Evolutionary conservation across 129 eudicot genomes (phyloP), one percentile per base, ranked within the genome.

Genomic region (Saposhnikovia divaricata): DNA sequence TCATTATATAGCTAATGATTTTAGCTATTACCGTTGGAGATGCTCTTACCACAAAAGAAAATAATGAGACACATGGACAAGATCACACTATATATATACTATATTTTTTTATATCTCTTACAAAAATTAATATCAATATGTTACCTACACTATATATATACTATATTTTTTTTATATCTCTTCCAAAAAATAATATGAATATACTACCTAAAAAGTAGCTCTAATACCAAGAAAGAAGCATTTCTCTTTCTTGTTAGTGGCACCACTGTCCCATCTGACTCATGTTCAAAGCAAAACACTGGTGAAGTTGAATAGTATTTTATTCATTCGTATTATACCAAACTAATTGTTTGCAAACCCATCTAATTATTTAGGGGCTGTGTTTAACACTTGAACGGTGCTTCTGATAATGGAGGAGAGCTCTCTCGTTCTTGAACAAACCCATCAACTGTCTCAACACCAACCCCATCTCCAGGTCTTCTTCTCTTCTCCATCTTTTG

Each of bases 371-470:
- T 19, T 25, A 4, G 27, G 78, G 57, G 42, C 13, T 74, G 27
- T 46, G 28, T n/a, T n/a, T 46, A 23, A 72, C 23, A 34, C 5
- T 6, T 31, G 39, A 38, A 42, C 50, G 10, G 18, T 38, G 77
- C 1, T 74, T 7, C 27, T 46, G 61, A 43, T n/a, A 75, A 75
- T 75, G 78, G 78, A 74, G 61, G 59, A 75, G 78, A 75, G 51
- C 38, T 27, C 78, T n/a, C 61, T 46, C 46, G 78, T 46, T 25
- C 21, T 21, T 46, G 25, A 45, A 75, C 78, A 74, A 43, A 13
- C 55, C 38, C 77, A 74, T 74, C 77, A 74, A n/a, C 77, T 27
- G 18, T 25, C 77, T 74, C 5, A 61, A 9, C 55, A 72, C 23
- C 76, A 27, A 46, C 61, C 78, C 61, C 61, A 46, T 45, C 23